phyloP scores from a whole-genome alignment of 768 basidiomycete species.

The Tulasnella sp. region DNA sequence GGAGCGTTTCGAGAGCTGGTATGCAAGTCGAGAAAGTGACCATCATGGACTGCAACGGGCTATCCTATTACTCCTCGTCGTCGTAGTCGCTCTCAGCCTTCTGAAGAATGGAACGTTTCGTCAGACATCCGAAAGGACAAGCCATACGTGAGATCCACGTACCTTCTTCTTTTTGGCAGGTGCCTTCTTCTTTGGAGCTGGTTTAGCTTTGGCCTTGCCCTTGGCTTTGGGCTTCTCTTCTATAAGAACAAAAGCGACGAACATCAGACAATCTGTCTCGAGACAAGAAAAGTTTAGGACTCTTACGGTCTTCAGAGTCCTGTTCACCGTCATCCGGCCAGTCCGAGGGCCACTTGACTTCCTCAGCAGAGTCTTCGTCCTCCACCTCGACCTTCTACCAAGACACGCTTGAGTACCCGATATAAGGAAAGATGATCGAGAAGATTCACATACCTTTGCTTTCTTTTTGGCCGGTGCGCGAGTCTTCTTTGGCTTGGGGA shows the following conservation, averaged over 20 bases:
- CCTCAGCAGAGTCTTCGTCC: slow-evolving; percentile 34
- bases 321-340: slow-evolving; percentile 42
- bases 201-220: not conserved
- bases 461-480: not conserved
- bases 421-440: slow-evolving; percentile 7
- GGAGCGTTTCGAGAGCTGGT: no score
- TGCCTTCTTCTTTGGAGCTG: not conserved
- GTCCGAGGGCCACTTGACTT: slow-evolving; percentile 36
- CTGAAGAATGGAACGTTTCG: not conserved
- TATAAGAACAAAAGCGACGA: no score
- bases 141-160: no score
- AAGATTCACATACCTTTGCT: slow-evolving; percentile 28
- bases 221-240: not conserved
- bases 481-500: slow-evolving; percentile 33
- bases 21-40: no score
- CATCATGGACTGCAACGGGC: no score
- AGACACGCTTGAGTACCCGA: not conserved
- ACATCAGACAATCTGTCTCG: no score
- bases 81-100: not conserved
- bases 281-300: no score
- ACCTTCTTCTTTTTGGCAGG: slow-evolving; percentile 3
- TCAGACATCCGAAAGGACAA: no score
- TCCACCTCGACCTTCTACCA: slow-evolving; percentile 35
- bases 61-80: not conserved
- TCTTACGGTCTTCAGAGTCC: slow-evolving; percentile 31